Evolutionary conservation across 768 basidiomycete species (phyloP).

Genomic region (Termitomyces titanicus): DNA sequence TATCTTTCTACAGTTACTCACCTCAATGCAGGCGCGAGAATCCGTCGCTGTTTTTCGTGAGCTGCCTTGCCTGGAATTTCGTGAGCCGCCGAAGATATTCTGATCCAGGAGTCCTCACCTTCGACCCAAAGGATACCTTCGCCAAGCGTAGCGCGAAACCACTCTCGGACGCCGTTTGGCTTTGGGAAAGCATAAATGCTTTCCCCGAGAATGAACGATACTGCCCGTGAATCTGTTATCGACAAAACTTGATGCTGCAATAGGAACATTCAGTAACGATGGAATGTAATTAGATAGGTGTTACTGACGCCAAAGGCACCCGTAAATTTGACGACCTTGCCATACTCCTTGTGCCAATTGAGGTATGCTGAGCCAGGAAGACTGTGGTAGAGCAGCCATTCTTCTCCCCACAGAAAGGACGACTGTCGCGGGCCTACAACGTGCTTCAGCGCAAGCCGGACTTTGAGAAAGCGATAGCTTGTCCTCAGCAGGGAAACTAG

Average conservation of each 20-base stretch:
- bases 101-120: constrained; percentile 31
- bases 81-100: background rate
- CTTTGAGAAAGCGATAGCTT: constrained; percentile 29
- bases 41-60: constrained; percentile 51
- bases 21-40: constrained; percentile 58
- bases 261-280: constrained; percentile 6
- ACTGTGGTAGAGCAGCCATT: constrained; percentile 51
- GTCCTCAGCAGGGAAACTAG: constrained; percentile 29
- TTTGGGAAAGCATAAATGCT: constrained; percentile 59
- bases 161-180: constrained; percentile 56
- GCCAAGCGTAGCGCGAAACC: constrained; percentile 60
- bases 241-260: constrained; percentile 54
- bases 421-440: constrained; percentile 48
- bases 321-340: constrained; percentile 50
- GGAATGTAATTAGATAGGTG: background rate
- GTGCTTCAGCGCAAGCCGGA: constrained; percentile 32
- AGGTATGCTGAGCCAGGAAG: constrained; percentile 50
- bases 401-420: constrained; percentile 60
- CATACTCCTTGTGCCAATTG: constrained; percentile 50
- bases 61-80: constrained; percentile 42
- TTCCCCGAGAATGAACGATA: constrained; percentile 52
- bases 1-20: constrained; percentile 11
- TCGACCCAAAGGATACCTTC: constrained; percentile 67
- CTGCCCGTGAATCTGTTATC: constrained; percentile 50
- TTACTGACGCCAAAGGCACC: constrained; percentile 47